These are phyloP conservation scores for Vigna angularis DNA, from an alignment of 306 rosid species.

Conservation along the genomic window DNA sequence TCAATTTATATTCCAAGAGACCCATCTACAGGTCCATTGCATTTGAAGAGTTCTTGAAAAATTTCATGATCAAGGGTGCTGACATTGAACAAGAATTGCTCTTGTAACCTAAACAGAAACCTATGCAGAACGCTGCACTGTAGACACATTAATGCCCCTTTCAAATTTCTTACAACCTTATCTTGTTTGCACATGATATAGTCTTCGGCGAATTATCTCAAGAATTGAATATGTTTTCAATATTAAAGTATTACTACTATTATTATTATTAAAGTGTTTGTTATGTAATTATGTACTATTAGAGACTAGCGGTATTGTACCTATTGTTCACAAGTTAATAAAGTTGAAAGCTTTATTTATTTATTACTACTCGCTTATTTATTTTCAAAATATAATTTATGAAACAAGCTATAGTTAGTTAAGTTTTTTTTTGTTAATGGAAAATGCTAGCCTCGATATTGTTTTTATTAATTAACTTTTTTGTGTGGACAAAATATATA, in stretches of 20 bases:
- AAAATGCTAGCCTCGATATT: no score
- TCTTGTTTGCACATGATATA: background rate
- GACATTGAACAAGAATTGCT: conserved; percentile 40
- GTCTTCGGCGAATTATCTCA: background rate
- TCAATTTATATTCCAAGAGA: no score
- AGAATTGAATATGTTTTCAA: background rate
- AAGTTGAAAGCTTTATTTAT: background rate
- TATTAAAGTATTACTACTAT: background rate
- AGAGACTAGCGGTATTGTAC: background rate
- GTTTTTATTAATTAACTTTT: no score
- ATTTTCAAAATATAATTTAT: no score
- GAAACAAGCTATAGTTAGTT: no score
- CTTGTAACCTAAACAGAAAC: background rate
- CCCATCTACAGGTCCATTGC: conserved; percentile 51
- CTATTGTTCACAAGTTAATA: background rate
- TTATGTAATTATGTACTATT: background rate
- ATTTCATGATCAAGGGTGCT: conserved; percentile 42
- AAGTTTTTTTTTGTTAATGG: no score
- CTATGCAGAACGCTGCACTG: background rate
- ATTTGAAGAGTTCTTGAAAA: conserved; percentile 53
- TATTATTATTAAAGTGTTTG: background rate
- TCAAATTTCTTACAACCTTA: background rate
- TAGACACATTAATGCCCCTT: background rate
- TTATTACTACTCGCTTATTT: background rate
- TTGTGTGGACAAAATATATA: no score